phyloP scores from a whole-genome alignment of 164 flowering plant species.

The Pachysandra terminalis region DNA sequence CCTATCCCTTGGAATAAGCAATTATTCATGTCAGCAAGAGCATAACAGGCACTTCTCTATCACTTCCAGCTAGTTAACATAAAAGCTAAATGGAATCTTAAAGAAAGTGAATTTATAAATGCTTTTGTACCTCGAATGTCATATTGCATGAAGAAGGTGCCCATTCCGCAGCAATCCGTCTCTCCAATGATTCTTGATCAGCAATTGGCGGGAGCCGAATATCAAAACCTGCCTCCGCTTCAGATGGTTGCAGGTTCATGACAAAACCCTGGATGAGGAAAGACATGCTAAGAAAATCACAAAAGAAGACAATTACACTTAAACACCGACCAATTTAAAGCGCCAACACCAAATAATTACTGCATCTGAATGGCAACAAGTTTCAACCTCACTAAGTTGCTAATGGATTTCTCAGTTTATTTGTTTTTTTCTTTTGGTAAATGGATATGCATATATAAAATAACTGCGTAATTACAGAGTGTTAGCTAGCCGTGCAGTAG shows the following conservation, averaged over 20 bases:
- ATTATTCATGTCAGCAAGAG: background rate
- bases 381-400: background rate
- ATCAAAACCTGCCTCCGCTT: slow-evolving; percentile 97
- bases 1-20: too few species aligned
- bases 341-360: too few species aligned
- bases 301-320: background rate
- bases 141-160: slow-evolving; percentile 94
- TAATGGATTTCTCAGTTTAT: background rate
- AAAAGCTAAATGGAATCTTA: background rate
- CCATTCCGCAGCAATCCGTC: slow-evolving; percentile 94
- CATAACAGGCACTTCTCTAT: background rate
- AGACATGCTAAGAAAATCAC: background rate
- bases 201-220: slow-evolving; percentile 83
- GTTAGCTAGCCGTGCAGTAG: too few species aligned
- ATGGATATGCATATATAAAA: too few species aligned
- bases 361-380: background rate
- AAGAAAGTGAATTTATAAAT: background rate
- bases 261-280: slow-evolving; percentile 72
- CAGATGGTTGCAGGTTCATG: slow-evolving; percentile 99
- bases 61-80: background rate
- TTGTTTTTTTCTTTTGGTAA: too few species aligned
- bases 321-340: background rate
- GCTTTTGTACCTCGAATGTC: slow-evolving; percentile 71
- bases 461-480: too few species aligned
- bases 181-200: slow-evolving; percentile 61